These are phyloP conservation scores for Senecio squalidus DNA, from an alignment of 140 eudicot species.

Conservation along the genomic window DNA sequence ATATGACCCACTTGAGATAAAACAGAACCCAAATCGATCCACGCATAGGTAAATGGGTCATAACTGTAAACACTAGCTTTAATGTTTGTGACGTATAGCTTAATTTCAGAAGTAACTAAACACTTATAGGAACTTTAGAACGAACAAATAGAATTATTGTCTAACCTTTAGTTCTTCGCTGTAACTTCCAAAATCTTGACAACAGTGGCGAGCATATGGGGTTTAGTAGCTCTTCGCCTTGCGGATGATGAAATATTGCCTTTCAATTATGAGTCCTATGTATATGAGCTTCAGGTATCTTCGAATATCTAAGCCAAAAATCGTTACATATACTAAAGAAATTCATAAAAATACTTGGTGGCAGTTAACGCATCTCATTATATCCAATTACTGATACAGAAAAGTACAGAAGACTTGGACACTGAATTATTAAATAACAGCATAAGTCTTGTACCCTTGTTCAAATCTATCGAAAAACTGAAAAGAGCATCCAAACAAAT, in stretches of 20 bases:
- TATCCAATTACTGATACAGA: constrained; percentile 31
- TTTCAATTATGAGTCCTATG: constrained; percentile 58
- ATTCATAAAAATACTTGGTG: constrained; percentile 5
- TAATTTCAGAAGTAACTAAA: neutral
- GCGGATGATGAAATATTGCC: constrained; percentile 85
- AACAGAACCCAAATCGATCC: neutral
- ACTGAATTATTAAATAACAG: constrained; percentile 26
- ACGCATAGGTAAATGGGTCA: neutral
- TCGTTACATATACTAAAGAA: no score
- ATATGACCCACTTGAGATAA: neutral
- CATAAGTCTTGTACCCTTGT: constrained; percentile 56
- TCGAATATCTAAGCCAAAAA: neutral
- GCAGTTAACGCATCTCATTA: neutral
- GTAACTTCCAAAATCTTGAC: neutral
- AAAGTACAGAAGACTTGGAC: constrained; percentile 56
- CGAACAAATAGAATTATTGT: neutral
- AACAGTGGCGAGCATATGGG: constrained; percentile 89
- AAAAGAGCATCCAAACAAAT: constrained; percentile 48
- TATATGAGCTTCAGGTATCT: constrained; percentile 71
- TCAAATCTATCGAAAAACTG: constrained; percentile 57
- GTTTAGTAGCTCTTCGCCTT: constrained; percentile 75
- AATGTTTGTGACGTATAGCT: neutral
- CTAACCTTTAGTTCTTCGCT: neutral
- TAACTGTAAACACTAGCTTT: neutral
- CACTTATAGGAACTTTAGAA: neutral